Evolutionary conservation across 2,329 filamentous ascomycete species (phyloP).

Genomic region (Penicillium sp.): DNA sequence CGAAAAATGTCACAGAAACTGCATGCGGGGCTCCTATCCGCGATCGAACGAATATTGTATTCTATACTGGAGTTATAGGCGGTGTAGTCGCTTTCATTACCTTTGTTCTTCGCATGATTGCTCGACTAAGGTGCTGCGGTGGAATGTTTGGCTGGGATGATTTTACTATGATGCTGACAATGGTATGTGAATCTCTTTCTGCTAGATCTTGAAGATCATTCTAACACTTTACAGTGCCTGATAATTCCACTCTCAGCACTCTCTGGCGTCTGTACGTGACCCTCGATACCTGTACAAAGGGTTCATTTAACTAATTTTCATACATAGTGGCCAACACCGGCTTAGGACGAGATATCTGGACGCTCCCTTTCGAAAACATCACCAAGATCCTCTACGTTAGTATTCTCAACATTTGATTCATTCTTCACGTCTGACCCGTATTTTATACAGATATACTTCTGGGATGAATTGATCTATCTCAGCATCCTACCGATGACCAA

Average conservation of each 20-base stretch:
- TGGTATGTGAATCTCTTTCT: slow-evolving; percentile 20
- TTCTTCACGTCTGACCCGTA: slow-evolving; percentile 20
- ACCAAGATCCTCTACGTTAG: slow-evolving; percentile 42
- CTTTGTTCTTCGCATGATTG: slow-evolving; percentile 37
- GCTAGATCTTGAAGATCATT: not conserved
- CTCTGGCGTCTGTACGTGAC: slow-evolving; percentile 27
- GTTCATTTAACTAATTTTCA: slow-evolving; percentile 3
- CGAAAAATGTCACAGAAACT: slow-evolving; percentile 44
- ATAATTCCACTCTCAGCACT: slow-evolving; percentile 26
- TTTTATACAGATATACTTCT: slow-evolving; percentile 31
- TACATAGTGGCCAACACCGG: slow-evolving; percentile 41
- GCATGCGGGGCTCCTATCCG: slow-evolving; percentile 41
- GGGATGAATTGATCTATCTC: slow-evolving; percentile 34
- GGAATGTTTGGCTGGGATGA: slow-evolving; percentile 44
- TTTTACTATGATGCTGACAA: slow-evolving; percentile 35
- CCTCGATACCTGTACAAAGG: too few species aligned
- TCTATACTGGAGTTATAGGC: slow-evolving; percentile 35
- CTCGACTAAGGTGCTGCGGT: slow-evolving; percentile 36
- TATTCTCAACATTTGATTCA: slow-evolving; percentile 15
- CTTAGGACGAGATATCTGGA: slow-evolving; percentile 49
- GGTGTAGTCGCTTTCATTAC: slow-evolving; percentile 35
- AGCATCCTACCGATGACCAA: slow-evolving; percentile 34
- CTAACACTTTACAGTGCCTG: slow-evolving; percentile 11
- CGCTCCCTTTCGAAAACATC: slow-evolving; percentile 43
- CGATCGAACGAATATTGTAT: slow-evolving; percentile 33